Evolutionary conservation across 2,329 filamentous ascomycete genomes (phyloP).

Genomic region (Trematosphaeria pertusa): DNA sequence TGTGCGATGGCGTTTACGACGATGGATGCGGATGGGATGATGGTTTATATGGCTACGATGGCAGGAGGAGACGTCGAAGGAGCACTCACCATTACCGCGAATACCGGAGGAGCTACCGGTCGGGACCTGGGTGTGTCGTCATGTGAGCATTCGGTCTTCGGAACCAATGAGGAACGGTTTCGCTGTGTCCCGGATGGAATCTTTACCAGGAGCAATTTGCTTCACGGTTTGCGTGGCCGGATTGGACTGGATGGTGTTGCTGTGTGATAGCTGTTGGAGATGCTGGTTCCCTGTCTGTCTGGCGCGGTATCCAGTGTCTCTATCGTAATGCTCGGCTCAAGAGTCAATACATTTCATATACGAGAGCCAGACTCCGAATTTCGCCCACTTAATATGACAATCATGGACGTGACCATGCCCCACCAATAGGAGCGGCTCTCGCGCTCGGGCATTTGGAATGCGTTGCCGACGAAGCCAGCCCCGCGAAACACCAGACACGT

Average conservation of each 20-base stretch:
- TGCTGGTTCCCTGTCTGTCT: background rate
- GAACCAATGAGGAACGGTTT: no score
- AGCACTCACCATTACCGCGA: slow-evolving; percentile 9
- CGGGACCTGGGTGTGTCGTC: slow-evolving; percentile 9
- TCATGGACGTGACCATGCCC: slow-evolving; percentile 14
- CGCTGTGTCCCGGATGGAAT: no score
- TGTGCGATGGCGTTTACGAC: slow-evolving; percentile 6
- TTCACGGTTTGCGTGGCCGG: background rate
- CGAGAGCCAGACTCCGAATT: background rate
- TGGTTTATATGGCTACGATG: background rate
- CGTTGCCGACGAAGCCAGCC: slow-evolving; percentile 16
- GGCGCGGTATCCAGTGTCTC: background rate
- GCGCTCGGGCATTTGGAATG: slow-evolving; percentile 11
- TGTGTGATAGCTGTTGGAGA: background rate
- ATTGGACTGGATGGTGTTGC: background rate
- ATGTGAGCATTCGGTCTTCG: slow-evolving; percentile 11
- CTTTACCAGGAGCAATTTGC: no score
- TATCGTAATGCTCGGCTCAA: background rate
- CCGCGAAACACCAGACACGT: slow-evolving; percentile 28
- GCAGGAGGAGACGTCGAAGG: slow-evolving; percentile 3
- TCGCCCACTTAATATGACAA: slow-evolving; percentile 16
- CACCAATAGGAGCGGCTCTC: slow-evolving; percentile 13
- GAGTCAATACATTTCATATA: background rate
- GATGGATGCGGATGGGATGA: background rate
- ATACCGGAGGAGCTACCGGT: slow-evolving; percentile 6